These are phyloP conservation scores for Bonia amplexicaulis DNA, from an alignment of 176 grass and related monocot species.

Conservation along the genomic window DNA sequence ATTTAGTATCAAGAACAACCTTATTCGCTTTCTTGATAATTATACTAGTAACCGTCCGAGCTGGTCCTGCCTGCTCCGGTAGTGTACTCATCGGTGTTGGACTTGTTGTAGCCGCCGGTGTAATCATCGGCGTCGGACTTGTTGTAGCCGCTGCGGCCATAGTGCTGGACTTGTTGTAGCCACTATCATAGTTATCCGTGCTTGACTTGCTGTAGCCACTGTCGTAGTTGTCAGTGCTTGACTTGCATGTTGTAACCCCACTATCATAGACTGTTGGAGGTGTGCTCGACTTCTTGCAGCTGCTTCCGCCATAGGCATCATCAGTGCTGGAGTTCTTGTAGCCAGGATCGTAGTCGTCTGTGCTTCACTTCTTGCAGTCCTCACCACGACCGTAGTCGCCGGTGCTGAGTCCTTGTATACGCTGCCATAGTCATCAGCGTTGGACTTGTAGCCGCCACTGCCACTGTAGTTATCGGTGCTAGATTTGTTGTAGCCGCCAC, in stretches of 20 bases:
- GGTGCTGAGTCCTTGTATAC: not conserved
- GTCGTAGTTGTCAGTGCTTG: not conserved
- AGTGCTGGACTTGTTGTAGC: not conserved
- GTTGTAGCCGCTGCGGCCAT: not conserved
- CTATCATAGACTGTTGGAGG: not conserved
- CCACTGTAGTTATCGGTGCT: not conserved
- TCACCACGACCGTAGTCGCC: not conserved
- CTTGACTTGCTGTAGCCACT: not conserved
- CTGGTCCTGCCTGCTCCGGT: not conserved
- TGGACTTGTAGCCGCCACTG: not conserved
- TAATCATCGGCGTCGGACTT: not conserved
- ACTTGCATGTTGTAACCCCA: not conserved
- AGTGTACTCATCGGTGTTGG: constrained; percentile 1
- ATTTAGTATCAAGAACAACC: not conserved
- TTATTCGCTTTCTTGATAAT: not conserved
- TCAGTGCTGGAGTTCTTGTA: not conserved
- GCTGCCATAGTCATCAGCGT: not conserved
- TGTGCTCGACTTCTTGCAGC: not conserved
- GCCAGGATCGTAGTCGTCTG: not conserved
- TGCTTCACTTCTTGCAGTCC: not conserved
- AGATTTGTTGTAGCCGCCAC: not conserved
- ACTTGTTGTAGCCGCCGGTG: not conserved
- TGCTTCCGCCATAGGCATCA: not conserved
- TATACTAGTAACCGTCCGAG: not conserved
- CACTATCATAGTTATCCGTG: not conserved